A percentile compares a stretch with the other conserved stretches of the same genome.
These are phyloP conservation scores for Tulasnella sp. DNA, from an alignment of 768 basidiomycete genomes.

Conservation along the genomic window DNA sequence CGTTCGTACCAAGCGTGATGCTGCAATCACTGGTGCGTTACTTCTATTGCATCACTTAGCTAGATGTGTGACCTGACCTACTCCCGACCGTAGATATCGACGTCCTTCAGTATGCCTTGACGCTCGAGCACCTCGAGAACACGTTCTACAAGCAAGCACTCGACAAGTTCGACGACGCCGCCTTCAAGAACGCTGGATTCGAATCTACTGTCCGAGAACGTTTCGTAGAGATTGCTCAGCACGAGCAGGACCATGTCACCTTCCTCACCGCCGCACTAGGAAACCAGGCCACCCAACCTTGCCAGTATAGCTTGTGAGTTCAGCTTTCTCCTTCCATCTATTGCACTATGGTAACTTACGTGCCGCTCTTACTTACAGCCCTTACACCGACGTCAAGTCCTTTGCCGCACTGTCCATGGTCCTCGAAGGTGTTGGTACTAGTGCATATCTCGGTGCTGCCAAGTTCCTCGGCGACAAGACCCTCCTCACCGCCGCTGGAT, in stretches of 20 bases:
- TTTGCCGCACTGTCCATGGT: slow-evolving; percentile 42
- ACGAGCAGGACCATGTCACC: slow-evolving; percentile 46
- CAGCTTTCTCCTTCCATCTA: background rate
- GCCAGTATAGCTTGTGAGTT: slow-evolving; percentile 48
- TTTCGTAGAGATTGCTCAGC: slow-evolving; percentile 42
- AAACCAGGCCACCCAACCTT: slow-evolving; percentile 38
- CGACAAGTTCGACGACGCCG: slow-evolving; percentile 35
- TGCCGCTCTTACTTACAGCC: slow-evolving; percentile 24
- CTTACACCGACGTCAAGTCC: slow-evolving; percentile 35
- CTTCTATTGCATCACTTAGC: no score
- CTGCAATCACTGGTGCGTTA: no score
- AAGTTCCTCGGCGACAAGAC: slow-evolving; percentile 37
- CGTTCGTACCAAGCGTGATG: no score
- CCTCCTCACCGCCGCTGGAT: slow-evolving; percentile 43
- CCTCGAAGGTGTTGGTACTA: slow-evolving; percentile 46
- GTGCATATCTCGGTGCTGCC: slow-evolving; percentile 50
- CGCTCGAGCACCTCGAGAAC: slow-evolving; percentile 12
- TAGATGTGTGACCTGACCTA: no score
- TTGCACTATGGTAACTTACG: background rate
- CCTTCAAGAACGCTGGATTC: slow-evolving; percentile 32
- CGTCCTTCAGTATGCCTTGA: slow-evolving; percentile 9
- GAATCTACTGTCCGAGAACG: slow-evolving; percentile 39
- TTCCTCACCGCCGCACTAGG: slow-evolving; percentile 40
- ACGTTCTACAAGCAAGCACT: slow-evolving; percentile 22
- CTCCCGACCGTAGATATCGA: no score